Evolutionary conservation across 345 rosid species (phyloP).

Genomic region (Aurinia saxatilis): DNA sequence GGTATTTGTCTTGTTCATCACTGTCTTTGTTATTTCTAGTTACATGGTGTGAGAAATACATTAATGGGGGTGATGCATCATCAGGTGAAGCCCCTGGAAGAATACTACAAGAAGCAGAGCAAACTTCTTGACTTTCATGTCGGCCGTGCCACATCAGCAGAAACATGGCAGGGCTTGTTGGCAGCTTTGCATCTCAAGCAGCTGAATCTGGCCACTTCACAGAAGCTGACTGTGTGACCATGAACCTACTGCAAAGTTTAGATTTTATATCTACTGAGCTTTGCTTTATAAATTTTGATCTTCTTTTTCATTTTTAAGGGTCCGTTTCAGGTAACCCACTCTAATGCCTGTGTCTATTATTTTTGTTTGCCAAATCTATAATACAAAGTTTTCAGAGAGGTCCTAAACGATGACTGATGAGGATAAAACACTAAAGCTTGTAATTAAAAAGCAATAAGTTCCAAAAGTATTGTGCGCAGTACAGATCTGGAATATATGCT

Average conservation of each 20-base stretch:
- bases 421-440: slow-evolving; percentile 14
- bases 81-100: slow-evolving; percentile 78
- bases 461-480: no score
- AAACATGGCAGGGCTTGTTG: slow-evolving; percentile 83
- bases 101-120: slow-evolving; percentile 67
- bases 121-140: slow-evolving; percentile 73
- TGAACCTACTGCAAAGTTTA: not conserved
- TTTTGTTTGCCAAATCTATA: slow-evolving; percentile 1
- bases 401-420: not conserved
- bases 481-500: not conserved
- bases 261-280: not conserved
- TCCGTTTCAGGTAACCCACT: not conserved
- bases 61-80: not conserved
- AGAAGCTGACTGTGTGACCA: slow-evolving; percentile 46
- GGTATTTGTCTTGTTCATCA: slow-evolving; percentile 28
- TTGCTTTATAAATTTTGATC: slow-evolving; percentile 31
- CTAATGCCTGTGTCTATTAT: not conserved
- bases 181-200: slow-evolving; percentile 70
- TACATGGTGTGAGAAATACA: not conserved
- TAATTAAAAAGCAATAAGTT: not conserved
- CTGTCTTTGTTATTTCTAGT: not conserved
- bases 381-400: slow-evolving; percentile 17
- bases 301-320: slow-evolving; percentile 9
- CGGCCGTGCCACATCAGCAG: slow-evolving; percentile 50
- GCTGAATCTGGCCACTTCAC: slow-evolving; percentile 41